Conservation (phyloP, 345 rosid genomes). For the Eucalyptus pauciflora region DNA sequence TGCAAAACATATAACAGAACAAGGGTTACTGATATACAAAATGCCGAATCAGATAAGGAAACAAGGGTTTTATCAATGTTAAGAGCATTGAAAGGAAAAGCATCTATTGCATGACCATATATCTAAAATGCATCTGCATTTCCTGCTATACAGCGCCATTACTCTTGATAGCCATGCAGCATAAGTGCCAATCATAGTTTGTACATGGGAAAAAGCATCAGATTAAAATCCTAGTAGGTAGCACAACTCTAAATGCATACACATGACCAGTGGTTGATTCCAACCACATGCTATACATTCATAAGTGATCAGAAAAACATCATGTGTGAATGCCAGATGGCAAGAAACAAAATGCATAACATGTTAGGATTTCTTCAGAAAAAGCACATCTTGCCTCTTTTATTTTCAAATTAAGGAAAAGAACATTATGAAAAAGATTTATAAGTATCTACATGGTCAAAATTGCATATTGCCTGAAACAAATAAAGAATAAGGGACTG, state of each 20-base stretch:
- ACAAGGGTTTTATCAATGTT: neutral
- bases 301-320: neutral
- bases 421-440: neutral
- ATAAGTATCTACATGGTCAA: neutral
- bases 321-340: neutral
- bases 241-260: neutral
- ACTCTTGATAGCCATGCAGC: neutral
- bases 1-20: slow-evolving; percentile 1
- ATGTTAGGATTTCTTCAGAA: neutral
- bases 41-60: neutral
- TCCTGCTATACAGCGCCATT: neutral
- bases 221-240: neutral
- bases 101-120: neutral
- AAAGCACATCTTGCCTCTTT: neutral
- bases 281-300: neutral
- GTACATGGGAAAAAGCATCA: neutral
- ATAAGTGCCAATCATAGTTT: neutral
- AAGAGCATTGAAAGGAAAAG: neutral
- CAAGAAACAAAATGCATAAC: neutral
- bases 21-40: neutral
- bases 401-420: neutral
- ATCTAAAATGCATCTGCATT: neutral
- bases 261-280: neutral
- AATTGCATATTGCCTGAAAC: neutral
- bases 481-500: neutral